Percentiles rank a stretch among this genome's conserved stretches.
Conservation (phyloP, 768 basidiomycete genomes). For the Suillus ampliporus region DNA sequence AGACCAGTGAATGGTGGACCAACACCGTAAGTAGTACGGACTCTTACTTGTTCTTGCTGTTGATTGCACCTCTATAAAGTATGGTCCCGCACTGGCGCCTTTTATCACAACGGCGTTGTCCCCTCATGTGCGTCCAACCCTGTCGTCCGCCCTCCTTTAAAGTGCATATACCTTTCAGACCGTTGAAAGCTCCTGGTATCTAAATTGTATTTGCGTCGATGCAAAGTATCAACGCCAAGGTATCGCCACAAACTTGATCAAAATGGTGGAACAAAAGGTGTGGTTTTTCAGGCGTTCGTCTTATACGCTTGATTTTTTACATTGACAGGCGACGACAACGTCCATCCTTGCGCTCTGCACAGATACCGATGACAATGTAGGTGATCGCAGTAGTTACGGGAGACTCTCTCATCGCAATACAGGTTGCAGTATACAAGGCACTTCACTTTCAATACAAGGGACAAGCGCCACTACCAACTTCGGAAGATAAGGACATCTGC, state of each 20-base stretch:
- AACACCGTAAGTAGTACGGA: background rate
- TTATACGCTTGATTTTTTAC: background rate
- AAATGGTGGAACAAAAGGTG: background rate
- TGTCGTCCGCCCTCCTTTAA: background rate
- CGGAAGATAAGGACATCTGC: background rate
- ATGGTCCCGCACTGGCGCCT: background rate
- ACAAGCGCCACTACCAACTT: background rate
- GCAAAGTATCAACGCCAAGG: background rate
- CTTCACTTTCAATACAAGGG: background rate
- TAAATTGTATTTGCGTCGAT: background rate
- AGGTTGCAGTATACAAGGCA: constrained; percentile 4
- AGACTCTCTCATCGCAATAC: background rate
- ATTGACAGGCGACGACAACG: background rate
- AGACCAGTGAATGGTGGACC: background rate
- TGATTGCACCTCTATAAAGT: background rate
- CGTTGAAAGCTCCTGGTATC: background rate
- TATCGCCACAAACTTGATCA: background rate
- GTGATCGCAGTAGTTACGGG: background rate
- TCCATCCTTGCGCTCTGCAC: constrained; percentile 1
- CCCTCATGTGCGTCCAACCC: background rate
- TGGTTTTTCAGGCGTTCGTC: background rate
- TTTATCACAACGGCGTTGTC: background rate
- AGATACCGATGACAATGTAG: background rate
- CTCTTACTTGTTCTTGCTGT: background rate
- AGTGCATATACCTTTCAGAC: background rate